Evolutionary conservation across 2,329 filamentous ascomycete species (phyloP).

Genomic region (Polychaeton citri): DNA sequence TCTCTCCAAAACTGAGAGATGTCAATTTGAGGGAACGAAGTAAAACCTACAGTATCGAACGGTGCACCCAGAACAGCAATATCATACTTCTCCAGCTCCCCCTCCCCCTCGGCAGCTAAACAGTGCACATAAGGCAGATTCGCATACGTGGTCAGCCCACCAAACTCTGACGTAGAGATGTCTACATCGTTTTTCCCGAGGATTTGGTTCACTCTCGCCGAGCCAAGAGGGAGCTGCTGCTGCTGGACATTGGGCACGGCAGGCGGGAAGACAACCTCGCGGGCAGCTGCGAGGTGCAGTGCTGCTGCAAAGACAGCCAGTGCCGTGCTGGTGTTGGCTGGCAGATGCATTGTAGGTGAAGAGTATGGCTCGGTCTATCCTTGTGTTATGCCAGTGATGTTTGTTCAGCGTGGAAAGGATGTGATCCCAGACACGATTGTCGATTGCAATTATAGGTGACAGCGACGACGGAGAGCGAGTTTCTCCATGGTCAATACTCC

Average conservation of each 20-base stretch:
- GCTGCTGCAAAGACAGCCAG: no score
- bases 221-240: constrained; percentile 17
- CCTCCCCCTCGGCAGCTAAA: constrained; percentile 14
- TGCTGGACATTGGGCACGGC: constrained; percentile 6
- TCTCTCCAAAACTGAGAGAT: no score
- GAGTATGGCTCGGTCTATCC: no score
- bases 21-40: not conserved
- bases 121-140: constrained; percentile 37
- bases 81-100: constrained; percentile 28
- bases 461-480: no score
- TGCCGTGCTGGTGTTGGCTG: no score
- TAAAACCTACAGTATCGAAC: constrained; percentile 33
- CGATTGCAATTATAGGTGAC: no score
- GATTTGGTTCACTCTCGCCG: not conserved
- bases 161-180: constrained; percentile 18
- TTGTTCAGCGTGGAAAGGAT: no score
- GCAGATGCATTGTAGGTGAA: no score
- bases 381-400: no score
- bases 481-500: no score
- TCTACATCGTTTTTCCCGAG: constrained; percentile 6
- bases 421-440: no score
- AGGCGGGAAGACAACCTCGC: constrained; percentile 26
- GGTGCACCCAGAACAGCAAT: constrained; percentile 37
- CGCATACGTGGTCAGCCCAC: constrained; percentile 33
- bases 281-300: no score